Evolutionary conservation across 202 grass and related monocot genomes (phyloP).

Genomic region (Panicum hallii): DNA sequence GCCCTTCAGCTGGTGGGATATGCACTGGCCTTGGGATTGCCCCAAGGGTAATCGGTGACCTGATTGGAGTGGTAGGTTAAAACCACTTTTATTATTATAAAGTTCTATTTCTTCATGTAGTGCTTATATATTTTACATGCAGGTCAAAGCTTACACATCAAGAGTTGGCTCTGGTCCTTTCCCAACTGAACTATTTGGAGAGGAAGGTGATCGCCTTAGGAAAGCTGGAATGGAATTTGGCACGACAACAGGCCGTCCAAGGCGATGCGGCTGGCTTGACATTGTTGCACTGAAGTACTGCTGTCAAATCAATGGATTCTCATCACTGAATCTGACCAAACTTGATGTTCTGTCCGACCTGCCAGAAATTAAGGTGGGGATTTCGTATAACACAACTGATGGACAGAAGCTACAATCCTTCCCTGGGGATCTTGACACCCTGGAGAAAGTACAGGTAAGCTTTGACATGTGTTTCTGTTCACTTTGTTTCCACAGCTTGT

Average conservation of each 20-base stretch:
- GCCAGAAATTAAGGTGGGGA: conserved; percentile 67
- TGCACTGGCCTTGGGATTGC: conserved; percentile 79
- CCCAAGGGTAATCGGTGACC: conserved; percentile 67
- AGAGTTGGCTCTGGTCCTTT: conserved; percentile 87
- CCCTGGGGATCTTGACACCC: conserved; percentile 68
- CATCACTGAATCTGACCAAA: conserved; percentile 83
- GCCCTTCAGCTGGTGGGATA: conserved; percentile 83
- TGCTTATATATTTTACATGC: conserved; percentile 22
- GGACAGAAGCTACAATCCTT: conserved; percentile 69
- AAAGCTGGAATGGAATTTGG: conserved; percentile 79
- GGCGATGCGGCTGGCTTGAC: conserved; percentile 87
- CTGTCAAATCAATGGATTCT: conserved; percentile 81
- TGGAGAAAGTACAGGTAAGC: conserved; percentile 75
- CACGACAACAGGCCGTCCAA: conserved; percentile 76
- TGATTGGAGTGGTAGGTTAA: conserved; percentile 79
- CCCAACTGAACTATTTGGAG: conserved; percentile 79
- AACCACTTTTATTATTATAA: conserved; percentile 16
- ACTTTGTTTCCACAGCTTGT: not conserved
- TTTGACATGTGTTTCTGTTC: conserved; percentile 22
- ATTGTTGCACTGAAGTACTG: conserved; percentile 74
- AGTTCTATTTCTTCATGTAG: not conserved
- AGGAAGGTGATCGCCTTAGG: conserved; percentile 73
- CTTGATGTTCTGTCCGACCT: conserved; percentile 83
- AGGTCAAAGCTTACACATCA: conserved; percentile 89
- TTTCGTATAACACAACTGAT: conserved; percentile 59